Conservation (phyloP, 768 basidiomycete genomes). For the Lactifluus rugatus region DNA sequence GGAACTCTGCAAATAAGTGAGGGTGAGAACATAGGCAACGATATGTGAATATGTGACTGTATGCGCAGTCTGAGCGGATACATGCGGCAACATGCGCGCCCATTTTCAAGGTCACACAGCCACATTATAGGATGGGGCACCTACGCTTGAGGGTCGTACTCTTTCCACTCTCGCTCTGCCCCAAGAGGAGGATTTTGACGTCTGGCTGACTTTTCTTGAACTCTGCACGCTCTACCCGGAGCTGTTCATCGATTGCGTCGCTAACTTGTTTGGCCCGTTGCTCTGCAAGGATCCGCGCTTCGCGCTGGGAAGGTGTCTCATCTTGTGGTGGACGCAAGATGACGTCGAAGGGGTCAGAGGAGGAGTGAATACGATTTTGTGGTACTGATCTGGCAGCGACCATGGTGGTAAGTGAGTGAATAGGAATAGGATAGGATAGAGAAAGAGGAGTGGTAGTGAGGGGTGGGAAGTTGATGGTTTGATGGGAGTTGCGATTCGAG, state of each 20-base stretch:
- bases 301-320: constrained; percentile 60
- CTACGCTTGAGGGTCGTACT: constrained; percentile 83
- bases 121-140: constrained; percentile 26
- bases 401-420: constrained; percentile 2
- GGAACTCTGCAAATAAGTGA: constrained; percentile 52
- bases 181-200: constrained; percentile 70
- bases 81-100: not conserved
- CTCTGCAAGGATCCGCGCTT: constrained; percentile 55
- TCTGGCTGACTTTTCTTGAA: constrained; percentile 49
- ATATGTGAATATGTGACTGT: not conserved
- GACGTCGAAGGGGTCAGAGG: constrained; percentile 62
- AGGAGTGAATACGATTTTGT: constrained; percentile 27
- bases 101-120: not conserved
- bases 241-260: constrained; percentile 72
- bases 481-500: too few species aligned
- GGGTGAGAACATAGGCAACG: not conserved
- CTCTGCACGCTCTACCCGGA: constrained; percentile 55
- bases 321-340: constrained; percentile 60
- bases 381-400: constrained; percentile 8
- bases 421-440: not conserved
- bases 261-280: constrained; percentile 62
- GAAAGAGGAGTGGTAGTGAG: too few species aligned
- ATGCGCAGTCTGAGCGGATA: not conserved
- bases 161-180: constrained; percentile 86
- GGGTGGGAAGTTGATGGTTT: too few species aligned